Evolutionary conservation across 805 yeast species (phyloP).

Genomic region (Pichia thaimueangensis): DNA sequence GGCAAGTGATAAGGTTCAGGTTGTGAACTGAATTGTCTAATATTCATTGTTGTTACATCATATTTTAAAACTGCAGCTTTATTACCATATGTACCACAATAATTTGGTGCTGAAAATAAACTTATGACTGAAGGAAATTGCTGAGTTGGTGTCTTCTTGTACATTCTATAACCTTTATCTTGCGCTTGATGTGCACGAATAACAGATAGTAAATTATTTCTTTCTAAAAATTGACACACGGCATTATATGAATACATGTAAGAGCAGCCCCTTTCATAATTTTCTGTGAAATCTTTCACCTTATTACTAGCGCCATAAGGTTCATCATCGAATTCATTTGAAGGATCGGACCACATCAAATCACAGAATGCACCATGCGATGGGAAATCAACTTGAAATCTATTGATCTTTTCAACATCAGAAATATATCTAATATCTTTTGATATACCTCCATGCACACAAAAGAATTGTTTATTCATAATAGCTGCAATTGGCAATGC

Average conservation of each 20-base stretch:
- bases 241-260: constrained; percentile 84
- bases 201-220: constrained; percentile 73
- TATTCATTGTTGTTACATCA: constrained; percentile 88
- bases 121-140: constrained; percentile 90
- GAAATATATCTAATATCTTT: constrained; percentile 70
- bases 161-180: constrained; percentile 95
- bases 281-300: constrained; percentile 49
- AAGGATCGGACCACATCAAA: constrained; percentile 92
- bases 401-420: constrained; percentile 61
- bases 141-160: constrained; percentile 71
- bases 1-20: constrained; percentile 98
- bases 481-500: constrained; percentile 88
- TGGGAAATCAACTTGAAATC: constrained; percentile 85
- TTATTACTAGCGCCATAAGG: constrained; percentile 26
- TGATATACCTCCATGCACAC: constrained; percentile 94
- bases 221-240: constrained; percentile 67
- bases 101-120: constrained; percentile 92
- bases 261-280: constrained; percentile 81
- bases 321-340: constrained; percentile 72
- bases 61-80: constrained; percentile 93
- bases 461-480: constrained; percentile 89
- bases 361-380: constrained; percentile 93
- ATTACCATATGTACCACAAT: constrained; percentile 85
- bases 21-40: constrained; percentile 84
- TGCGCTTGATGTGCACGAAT: constrained; percentile 97